These are phyloP conservation scores for Micromonas pusilla DNA, from an alignment of 139 green algal species.

Conservation along the genomic window DNA sequence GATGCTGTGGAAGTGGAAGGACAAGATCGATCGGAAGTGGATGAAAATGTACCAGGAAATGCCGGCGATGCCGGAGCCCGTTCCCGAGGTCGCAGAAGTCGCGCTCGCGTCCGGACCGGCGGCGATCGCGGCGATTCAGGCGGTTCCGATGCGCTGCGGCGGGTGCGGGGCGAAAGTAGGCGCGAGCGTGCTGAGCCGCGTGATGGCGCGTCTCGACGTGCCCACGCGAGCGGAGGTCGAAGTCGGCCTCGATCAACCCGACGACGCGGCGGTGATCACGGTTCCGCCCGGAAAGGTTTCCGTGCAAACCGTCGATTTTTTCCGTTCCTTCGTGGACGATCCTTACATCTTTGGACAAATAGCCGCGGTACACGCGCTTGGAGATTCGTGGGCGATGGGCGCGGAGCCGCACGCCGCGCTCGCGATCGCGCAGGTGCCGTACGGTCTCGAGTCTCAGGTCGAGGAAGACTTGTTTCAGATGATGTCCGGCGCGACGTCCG, in stretches of 20 bases:
- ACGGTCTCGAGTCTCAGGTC: constrained; percentile 46
- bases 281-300: constrained; percentile 46
- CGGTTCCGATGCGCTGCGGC: constrained; percentile 71
- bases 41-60: constrained; percentile 42
- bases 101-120: constrained; percentile 42
- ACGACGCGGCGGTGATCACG: constrained; percentile 40
- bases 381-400: constrained; percentile 80
- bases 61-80: constrained; percentile 21
- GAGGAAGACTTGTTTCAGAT: constrained; percentile 72
- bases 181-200: constrained; percentile 42
- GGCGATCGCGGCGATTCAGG: constrained; percentile 40
- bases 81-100: neutral
- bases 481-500: constrained; percentile 55
- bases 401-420: constrained; percentile 62
- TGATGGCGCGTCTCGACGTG: constrained; percentile 47
- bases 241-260: constrained; percentile 44
- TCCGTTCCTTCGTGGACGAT: constrained; percentile 66
- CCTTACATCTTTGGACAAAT: constrained; percentile 74
- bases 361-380: constrained; percentile 68
- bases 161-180: constrained; percentile 87
- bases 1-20: constrained; percentile 79
- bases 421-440: constrained; percentile 64
- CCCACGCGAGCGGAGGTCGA: constrained; percentile 37
- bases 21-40: constrained; percentile 77
- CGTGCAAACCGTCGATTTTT: constrained; percentile 85